Evolutionary conservation across 305 asterid genomes (phyloP).

Genomic region (Fraxinus sp.): DNA sequence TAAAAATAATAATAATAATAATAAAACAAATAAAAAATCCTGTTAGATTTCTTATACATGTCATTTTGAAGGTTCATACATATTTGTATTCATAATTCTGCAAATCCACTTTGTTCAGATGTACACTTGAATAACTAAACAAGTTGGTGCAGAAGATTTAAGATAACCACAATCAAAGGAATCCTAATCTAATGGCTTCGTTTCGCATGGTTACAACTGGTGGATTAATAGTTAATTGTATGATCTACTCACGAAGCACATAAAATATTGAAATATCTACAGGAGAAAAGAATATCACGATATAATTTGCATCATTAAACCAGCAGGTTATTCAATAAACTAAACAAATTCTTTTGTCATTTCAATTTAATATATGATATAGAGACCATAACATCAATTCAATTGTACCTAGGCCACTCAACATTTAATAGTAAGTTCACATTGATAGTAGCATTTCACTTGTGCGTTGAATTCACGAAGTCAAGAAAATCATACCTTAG

Average conservation of each 20-base stretch:
- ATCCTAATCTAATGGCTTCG: neutral
- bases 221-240: neutral
- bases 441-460: constrained; percentile 20
- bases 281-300: neutral
- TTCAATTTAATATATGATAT: neutral
- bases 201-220: neutral
- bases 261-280: constrained; percentile 1
- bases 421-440: constrained; percentile 23
- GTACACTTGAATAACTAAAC: neutral
- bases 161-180: neutral
- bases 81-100: neutral
- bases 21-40: neutral
- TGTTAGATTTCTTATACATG: neutral
- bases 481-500: constrained; percentile 55
- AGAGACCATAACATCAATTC: neutral
- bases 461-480: neutral
- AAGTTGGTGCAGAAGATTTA: neutral
- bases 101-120: neutral
- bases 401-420: constrained; percentile 6
- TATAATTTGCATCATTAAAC: constrained; percentile 8
- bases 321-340: constrained; percentile 15
- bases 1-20: no score
- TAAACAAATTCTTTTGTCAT: neutral
- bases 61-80: neutral
- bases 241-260: neutral